Percentiles rank a stretch among this genome's conserved stretches.
phyloP scores from a whole-genome alignment of 441 rosid species.

The Pelargonium australe region DNA sequence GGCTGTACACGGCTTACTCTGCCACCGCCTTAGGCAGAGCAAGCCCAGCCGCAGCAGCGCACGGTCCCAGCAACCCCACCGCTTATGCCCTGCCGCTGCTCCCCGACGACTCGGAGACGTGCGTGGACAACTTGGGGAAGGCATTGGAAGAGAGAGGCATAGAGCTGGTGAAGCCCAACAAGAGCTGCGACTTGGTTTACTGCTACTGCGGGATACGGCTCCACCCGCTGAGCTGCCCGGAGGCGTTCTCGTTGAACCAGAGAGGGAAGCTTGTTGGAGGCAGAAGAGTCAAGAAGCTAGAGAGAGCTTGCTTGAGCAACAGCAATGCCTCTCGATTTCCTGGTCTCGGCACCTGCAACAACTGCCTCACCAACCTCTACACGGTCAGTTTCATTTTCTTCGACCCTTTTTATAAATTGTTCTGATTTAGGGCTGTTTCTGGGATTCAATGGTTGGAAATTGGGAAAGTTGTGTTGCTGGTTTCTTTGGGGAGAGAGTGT shows the following conservation, averaged over 20 bases:
- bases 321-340: conserved; percentile 41
- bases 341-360: conserved; percentile 64
- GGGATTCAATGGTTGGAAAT: not conserved
- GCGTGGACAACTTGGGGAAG: conserved; percentile 66
- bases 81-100: conserved; percentile 66
- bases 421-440: too few species aligned
- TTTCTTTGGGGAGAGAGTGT: too few species aligned
- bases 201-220: conserved; percentile 85
- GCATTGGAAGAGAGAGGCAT: conserved; percentile 61
- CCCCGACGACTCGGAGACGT: conserved; percentile 90
- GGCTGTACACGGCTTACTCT: conserved; percentile 84
- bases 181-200: conserved; percentile 75
- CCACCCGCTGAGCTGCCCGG: conserved; percentile 66
- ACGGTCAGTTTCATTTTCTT: too few species aligned
- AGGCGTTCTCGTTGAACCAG: conserved; percentile 43
- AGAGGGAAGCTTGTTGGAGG: conserved; percentile 61
- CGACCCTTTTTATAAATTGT: too few species aligned
- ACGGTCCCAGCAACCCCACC: not conserved
- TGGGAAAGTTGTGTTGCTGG: not conserved
- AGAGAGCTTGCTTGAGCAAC: conserved; percentile 57
- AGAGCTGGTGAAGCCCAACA: conserved; percentile 52
- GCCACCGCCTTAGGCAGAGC: conserved; percentile 51
- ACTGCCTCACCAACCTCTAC: conserved; percentile 67
- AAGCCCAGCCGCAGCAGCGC: conserved; percentile 17
- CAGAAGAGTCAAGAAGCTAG: conserved; percentile 50